Percentiles rank a stretch among this genome's conserved stretches.
Evolutionary conservation across 305 asterid species (phyloP).

Genomic region (Andrographis paniculata): DNA sequence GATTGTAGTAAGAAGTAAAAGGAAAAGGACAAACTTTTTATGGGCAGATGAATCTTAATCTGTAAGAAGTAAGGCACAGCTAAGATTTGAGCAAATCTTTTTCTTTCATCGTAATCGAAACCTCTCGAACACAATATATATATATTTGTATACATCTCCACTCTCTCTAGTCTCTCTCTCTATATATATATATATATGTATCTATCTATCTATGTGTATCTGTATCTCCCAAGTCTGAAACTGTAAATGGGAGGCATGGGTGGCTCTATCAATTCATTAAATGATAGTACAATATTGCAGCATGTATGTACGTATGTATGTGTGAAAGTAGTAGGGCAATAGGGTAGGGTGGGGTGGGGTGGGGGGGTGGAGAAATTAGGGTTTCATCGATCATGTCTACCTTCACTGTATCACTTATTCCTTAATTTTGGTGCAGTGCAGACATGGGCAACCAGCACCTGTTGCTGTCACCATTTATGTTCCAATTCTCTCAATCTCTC

Average conservation of each 20-base stretch:
- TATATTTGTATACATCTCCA: too few species aligned
- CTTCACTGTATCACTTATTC: too few species aligned
- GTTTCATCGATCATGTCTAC: too few species aligned
- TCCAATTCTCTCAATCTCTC: not conserved
- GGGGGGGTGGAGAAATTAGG: too few species aligned
- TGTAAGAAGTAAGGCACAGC: constrained; percentile 34
- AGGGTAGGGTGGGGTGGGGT: too few species aligned
- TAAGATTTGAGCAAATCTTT: constrained; percentile 30
- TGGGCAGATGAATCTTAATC: constrained; percentile 47
- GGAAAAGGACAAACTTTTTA: constrained; percentile 30
- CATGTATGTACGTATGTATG: too few species aligned
- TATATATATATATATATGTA: too few species aligned
- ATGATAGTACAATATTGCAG: too few species aligned
- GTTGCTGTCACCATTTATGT: constrained; percentile 36
- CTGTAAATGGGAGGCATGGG: constrained; percentile 18
- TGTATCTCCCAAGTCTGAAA: constrained; percentile 9
- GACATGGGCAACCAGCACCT: constrained; percentile 39
- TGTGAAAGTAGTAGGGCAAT: too few species aligned
- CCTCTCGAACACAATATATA: constrained; percentile 33
- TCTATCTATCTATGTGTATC: too few species aligned
- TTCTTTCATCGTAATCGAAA: constrained; percentile 25
- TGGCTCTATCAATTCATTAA: too few species aligned
- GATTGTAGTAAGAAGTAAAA: not conserved
- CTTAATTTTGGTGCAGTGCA: constrained; percentile 12
- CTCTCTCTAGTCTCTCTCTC: constrained; percentile 33